Evolutionary conservation across 257 asterid species (phyloP).

Genomic region (Cordia subcordata): DNA sequence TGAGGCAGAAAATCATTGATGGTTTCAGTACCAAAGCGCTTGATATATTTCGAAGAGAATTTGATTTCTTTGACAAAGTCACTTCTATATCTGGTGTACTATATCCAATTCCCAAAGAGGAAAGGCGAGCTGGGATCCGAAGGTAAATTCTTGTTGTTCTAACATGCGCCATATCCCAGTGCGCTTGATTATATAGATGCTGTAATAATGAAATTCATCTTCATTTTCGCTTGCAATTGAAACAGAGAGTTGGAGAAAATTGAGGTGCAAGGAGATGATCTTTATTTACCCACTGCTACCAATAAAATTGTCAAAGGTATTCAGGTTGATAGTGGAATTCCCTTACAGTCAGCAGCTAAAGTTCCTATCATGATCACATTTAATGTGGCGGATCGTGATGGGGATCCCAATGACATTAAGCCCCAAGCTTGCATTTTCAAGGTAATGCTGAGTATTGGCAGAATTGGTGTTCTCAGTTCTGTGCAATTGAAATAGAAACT

Average conservation of each 20-base stretch:
- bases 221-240: neutral
- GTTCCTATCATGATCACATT: conserved; percentile 99
- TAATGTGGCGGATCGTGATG: conserved; percentile 85
- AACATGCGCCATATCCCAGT: neutral
- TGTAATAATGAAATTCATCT: neutral
- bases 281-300: conserved; percentile 95
- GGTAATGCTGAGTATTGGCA: conserved; percentile 35
- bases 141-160: conserved; percentile 39
- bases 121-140: conserved; percentile 90
- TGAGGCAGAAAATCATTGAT: conserved; percentile 79
- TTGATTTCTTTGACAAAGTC: conserved; percentile 97
- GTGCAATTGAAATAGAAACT: neutral
- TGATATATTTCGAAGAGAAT: conserved; percentile 75
- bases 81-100: conserved; percentile 97
- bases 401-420: conserved; percentile 67
- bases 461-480: neutral
- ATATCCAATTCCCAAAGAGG: conserved; percentile 91
- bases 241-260: conserved; percentile 94
- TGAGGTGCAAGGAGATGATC: conserved; percentile 78
- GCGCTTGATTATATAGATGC: neutral
- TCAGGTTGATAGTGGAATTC: conserved; percentile 92
- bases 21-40: conserved; percentile 76
- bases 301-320: conserved; percentile 85
- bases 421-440: conserved; percentile 99
- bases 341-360: conserved; percentile 98